Conservation (phyloP, 2,329 filamentous ascomycete genomes). For the Calonectria honghensis region DNA sequence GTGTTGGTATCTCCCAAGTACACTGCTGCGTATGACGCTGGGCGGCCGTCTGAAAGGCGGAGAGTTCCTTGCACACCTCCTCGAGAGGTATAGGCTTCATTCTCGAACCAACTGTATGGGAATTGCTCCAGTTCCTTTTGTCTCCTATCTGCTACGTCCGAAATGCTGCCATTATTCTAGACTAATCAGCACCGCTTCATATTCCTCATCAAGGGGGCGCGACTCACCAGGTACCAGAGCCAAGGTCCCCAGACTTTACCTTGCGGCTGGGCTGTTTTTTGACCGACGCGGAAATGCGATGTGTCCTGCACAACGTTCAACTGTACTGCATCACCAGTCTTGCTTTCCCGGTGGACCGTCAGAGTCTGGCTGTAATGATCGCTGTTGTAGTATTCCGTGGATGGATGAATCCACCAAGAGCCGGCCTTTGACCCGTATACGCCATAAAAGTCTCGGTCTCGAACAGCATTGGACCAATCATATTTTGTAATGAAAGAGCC, state of each 20-base stretch:
- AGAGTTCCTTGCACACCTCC: conserved; percentile 4
- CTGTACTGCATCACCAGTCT: neutral
- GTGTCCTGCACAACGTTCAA: conserved; percentile 13
- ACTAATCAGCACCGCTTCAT: neutral
- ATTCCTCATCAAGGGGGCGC: too few relatives aligned
- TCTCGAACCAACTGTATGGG: conserved; percentile 2
- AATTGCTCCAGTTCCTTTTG: conserved; percentile 5
- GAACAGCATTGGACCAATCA: conserved; percentile 12
- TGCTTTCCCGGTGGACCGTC: conserved; percentile 9
- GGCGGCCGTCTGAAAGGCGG: conserved; percentile 1
- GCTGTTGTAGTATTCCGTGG: conserved; percentile 16
- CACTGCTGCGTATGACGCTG: conserved; percentile 3
- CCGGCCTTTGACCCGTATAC: neutral
- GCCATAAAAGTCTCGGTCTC: conserved; percentile 16
- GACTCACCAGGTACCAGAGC: conserved; percentile 11
- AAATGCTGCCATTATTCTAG: conserved; percentile 1
- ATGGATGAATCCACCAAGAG: conserved; percentile 18
- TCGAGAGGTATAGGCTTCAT: neutral
- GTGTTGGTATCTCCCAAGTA: conserved; percentile 15
- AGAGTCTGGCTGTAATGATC: conserved; percentile 11
- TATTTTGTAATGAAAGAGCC: conserved; percentile 10
- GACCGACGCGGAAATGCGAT: conserved; percentile 3
- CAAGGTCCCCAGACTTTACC: conserved; percentile 14
- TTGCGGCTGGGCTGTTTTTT: neutral
- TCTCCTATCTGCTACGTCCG: neutral